Percentiles rank a stretch among this genome's conserved stretches.
These are phyloP conservation scores for Dictyostelium purpureum DNA, from an alignment of 78 protist species.

Conservation along the genomic window DNA sequence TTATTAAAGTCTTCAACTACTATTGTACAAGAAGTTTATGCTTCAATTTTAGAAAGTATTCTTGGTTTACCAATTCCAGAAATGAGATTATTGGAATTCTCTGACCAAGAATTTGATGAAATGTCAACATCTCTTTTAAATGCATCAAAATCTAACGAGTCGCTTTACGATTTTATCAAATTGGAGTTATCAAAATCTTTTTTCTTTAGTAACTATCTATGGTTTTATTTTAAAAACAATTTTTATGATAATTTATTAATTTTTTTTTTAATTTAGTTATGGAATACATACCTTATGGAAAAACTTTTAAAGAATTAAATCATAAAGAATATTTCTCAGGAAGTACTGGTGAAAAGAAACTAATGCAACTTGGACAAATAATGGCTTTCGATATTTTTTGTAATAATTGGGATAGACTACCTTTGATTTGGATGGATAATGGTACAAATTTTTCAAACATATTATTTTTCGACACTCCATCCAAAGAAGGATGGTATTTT, in stretches of 20 bases:
- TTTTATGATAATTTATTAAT: neutral
- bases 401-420: constrained; percentile 45
- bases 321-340: constrained; percentile 29
- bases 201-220: neutral
- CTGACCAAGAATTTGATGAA: neutral
- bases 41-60: constrained; percentile 12
- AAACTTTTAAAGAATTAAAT: constrained; percentile 25
- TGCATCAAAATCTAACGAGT: neutral
- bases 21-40: constrained; percentile 39
- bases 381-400: constrained; percentile 53
- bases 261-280: constrained; percentile 2
- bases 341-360: constrained; percentile 33
- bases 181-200: constrained; percentile 12
- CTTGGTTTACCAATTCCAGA: constrained; percentile 19
- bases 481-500: constrained; percentile 30
- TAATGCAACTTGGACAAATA: constrained; percentile 39
- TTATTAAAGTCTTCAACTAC: constrained; percentile 14
- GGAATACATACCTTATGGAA: constrained; percentile 34
- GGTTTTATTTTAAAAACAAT: neutral
- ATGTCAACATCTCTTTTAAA: constrained; percentile 19
- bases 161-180: neutral
- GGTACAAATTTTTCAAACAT: constrained; percentile 18
- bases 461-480: constrained; percentile 26
- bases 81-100: constrained; percentile 32
- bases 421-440: constrained; percentile 21